Evolutionary conservation across 2,329 filamentous ascomycete species (phyloP), one percentile per base, ranked within the genome.

Genomic region (Botrytis elliptica): DNA sequence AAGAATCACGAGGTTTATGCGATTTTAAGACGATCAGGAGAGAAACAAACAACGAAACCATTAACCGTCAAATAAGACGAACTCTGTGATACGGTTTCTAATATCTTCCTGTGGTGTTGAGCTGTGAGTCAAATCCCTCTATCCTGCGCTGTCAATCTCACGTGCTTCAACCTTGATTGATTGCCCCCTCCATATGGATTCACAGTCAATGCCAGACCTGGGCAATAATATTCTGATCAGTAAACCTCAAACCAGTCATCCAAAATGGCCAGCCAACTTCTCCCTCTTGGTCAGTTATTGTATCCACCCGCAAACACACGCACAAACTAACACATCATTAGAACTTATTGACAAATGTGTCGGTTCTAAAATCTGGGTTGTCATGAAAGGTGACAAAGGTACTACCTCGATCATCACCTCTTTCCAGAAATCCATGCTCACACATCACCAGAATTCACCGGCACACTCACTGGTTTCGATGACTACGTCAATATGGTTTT

Each of bases 401-500:
- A 84, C 75, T 65, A 62, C 64, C 40, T 65, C 25, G 64, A 42
- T 57, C 63, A n/a, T 10, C n/a, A 55, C n/a, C 46, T 9, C 14
- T n/a, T 33, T 57, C 18, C 38, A 57, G 12, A 22, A 9, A 29
- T n/a, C n/a, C 33, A 6, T 22, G 42, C 62, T 69, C 38, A 68
- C 44, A 59, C 64, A 65, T 18, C 36, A 52, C 20, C 82, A 98
- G 96, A 99, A 84, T 99, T 99, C 85, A 93, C 93, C 78, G 96
- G 96, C 72, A 98, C 94, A 12, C 88, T 99, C 40, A 89, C 97
- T 72, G 96, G 96, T 4, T 99, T 99, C 80, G 96, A 99, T 82
- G 96, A 99, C 88, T 99, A 98, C 86, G 96, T 99, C 88, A 99
- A 99, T 84, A 99, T 99, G 95, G 96, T 99, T 10, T 85, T 99